Evolutionary conservation across 1,284 basidiomycete genomes (phyloP), one percentile per base, ranked within the genome.

Genomic region (Rhodotorula glutinis): DNA sequence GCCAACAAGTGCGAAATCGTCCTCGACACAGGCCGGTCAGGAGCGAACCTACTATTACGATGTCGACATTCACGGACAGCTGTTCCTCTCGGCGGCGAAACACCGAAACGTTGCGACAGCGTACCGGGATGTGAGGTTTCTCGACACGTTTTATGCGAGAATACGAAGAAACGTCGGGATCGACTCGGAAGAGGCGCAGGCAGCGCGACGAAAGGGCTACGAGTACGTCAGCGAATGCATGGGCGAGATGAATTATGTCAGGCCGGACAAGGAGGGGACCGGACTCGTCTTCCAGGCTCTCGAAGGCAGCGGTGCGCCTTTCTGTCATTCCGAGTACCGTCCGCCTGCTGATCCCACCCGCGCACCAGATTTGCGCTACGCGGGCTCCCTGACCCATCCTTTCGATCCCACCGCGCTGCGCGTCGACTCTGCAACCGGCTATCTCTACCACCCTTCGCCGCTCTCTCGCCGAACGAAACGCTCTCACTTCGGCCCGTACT

Each of bases 251-350:
- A 79, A 79, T 60, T 74, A 74, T 30, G 55, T 79, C 2, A 61
- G 75, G 16, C 69, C 75, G 5, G 62, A 56, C 5, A 9, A 4
- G 8, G 75, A 76, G 33, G 77, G 78, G 51, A 76, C 76, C 9
- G 76, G 75, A 2, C 66, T 79, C 25, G 79, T 79, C 2, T 79
- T 71, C 47, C 74, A 76, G 29, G 71, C 75, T 21, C 69, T 79
- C 5, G 43, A 60, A 41, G 53, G 55, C 16, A 43, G 55, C 46
- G 58, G 69, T 63, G 54, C 56, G 60, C 5, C 43, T 16, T 38
- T 17, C 0, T 8, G n/a, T 29, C 46, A 2, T 23, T 43, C 14
- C n/a, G n/a, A n/a, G n/a, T n/a, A n/a, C n/a, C n/a, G n/a, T n/a
- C n/a, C n/a, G 3, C 3, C 29, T 21, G 33, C 11, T 14, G 56